phyloP scores from a whole-genome alignment of 2,329 filamentous ascomycete genomes.

The Dendrostoma leiphaemia region DNA sequence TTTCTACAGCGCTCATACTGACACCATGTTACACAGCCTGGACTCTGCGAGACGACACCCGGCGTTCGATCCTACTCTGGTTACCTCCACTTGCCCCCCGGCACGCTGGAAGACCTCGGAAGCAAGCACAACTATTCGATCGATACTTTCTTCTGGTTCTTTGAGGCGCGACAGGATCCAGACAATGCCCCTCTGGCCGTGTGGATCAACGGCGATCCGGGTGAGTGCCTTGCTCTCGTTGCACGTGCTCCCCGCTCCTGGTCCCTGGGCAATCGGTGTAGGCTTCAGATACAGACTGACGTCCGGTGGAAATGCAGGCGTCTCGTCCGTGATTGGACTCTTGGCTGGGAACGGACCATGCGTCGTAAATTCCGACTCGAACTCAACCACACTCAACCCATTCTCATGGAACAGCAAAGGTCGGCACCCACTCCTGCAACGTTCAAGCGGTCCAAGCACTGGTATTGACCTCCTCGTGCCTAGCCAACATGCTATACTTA shows the following conservation, averaged over 20 bases:
- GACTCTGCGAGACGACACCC: slow-evolving; percentile 10
- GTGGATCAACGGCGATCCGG: slow-evolving; percentile 54
- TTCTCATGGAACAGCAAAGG: slow-evolving; percentile 60
- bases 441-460: too few relatives aligned
- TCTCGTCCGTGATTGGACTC: slow-evolving; percentile 51
- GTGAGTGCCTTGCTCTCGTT: background rate
- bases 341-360: slow-evolving; percentile 52
- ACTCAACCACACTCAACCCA: slow-evolving; percentile 49
- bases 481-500: slow-evolving; percentile 65
- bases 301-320: slow-evolving; percentile 38
- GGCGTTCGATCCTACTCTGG: slow-evolving; percentile 12
- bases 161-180: slow-evolving; percentile 15
- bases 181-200: slow-evolving; percentile 12
- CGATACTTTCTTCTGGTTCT: slow-evolving; percentile 17
- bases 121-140: slow-evolving; percentile 8
- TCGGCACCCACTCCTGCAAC: too few relatives aligned
- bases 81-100: slow-evolving; percentile 30
- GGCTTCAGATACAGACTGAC: background rate
- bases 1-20: too few relatives aligned
- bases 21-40: slow-evolving; percentile 3
- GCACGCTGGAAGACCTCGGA: slow-evolving; percentile 28
- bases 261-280: too few relatives aligned
- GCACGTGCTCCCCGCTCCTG: background rate
- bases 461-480: too few relatives aligned
- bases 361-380: slow-evolving; percentile 47